These are phyloP conservation scores for Nicotiana undulata DNA, from an alignment of 257 asterid species.

Conservation along the genomic window DNA sequence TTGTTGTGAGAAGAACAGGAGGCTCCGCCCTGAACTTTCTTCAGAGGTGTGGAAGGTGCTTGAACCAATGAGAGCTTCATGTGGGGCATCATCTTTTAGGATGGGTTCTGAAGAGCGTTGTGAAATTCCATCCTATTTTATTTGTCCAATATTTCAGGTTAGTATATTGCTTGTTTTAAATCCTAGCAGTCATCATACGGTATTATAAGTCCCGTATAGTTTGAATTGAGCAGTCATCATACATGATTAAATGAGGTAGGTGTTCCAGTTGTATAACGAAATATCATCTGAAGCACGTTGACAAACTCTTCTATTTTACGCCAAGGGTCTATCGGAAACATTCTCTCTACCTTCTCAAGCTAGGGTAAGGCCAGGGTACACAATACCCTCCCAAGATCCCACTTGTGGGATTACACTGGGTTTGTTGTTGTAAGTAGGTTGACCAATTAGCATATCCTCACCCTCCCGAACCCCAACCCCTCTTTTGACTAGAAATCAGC, in stretches of 20 bases:
- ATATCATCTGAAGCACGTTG: neutral
- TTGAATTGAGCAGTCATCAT: neutral
- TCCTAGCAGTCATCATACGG: neutral
- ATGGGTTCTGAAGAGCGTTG: conserved; percentile 38
- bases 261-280: neutral
- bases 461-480: neutral
- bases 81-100: conserved; percentile 49
- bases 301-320: no score
- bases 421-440: no score
- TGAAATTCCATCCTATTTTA: conserved; percentile 58
- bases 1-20: conserved; percentile 43
- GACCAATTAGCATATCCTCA: neutral
- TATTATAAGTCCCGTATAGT: neutral
- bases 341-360: no score
- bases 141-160: conserved; percentile 96
- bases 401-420: no score
- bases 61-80: conserved; percentile 69
- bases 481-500: neutral
- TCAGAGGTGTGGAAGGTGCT: conserved; percentile 79
- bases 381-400: no score
- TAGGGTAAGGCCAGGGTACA: no score
- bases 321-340: no score
- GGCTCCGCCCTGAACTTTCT: conserved; percentile 67
- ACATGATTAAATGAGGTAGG: neutral
- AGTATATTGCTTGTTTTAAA: conserved; percentile 5